A percentile compares a stretch with the other conserved stretches of the same genome.
Conservation (phyloP, 2,329 filamentous ascomycete genomes). For the Botryotinia calthae region DNA sequence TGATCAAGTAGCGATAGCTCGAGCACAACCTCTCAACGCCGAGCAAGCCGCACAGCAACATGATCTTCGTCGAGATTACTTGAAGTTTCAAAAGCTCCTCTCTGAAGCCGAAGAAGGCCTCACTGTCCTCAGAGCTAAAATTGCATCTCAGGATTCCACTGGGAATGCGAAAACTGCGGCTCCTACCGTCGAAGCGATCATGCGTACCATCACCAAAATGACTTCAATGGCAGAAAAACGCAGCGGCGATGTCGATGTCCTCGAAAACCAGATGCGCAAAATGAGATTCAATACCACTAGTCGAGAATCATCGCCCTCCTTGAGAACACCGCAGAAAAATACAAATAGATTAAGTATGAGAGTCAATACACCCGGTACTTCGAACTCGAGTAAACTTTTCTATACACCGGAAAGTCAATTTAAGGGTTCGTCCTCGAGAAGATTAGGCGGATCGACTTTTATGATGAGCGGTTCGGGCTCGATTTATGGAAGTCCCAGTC, state of each 20-base stretch:
- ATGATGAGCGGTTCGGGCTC: slow-evolving; percentile 29
- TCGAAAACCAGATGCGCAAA: slow-evolving; percentile 82
- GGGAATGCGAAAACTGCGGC: slow-evolving; percentile 47
- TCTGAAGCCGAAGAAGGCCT: slow-evolving; percentile 77
- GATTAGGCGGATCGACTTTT: slow-evolving; percentile 23
- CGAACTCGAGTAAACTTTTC: slow-evolving; percentile 33
- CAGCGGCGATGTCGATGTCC: slow-evolving; percentile 83
- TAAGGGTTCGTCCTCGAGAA: slow-evolving; percentile 27
- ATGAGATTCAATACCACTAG: slow-evolving; percentile 51
- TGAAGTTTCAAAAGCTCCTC: slow-evolving; percentile 69
- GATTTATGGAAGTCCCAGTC: slow-evolving; percentile 34
- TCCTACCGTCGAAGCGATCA: slow-evolving; percentile 88
- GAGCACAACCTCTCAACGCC: slow-evolving; percentile 72
- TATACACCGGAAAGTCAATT: slow-evolving; percentile 36
- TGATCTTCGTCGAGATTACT: slow-evolving; percentile 75
- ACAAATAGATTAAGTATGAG: slow-evolving; percentile 29
- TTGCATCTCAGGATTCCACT: slow-evolving; percentile 58
- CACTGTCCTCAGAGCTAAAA: slow-evolving; percentile 73
- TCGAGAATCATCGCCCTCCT: slow-evolving; percentile 47
- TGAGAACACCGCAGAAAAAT: slow-evolving; percentile 38
- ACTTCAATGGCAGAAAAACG: slow-evolving; percentile 88
- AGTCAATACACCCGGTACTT: slow-evolving; percentile 26
- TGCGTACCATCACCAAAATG: slow-evolving; percentile 89
- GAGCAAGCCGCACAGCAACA: slow-evolving; percentile 83
- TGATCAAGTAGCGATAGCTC: slow-evolving; percentile 60